These are phyloP conservation scores for Phialophora macrospora DNA, from an alignment of 2,329 filamentous ascomycete genomes.

Conservation along the genomic window DNA sequence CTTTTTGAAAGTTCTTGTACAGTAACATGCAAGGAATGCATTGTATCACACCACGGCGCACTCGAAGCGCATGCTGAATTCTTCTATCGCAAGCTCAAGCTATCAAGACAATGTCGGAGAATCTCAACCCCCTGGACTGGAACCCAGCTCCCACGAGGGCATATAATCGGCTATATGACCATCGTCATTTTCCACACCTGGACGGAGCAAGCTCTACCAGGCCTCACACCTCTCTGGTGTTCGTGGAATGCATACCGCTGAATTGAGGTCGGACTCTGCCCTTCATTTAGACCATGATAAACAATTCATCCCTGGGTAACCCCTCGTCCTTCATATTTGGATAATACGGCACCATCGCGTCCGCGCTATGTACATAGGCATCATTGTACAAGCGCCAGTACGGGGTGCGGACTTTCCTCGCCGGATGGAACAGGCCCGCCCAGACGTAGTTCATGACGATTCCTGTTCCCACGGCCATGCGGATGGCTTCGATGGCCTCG, in stretches of 20 bases:
- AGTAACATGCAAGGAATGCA: no score
- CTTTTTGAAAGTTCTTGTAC: no score
- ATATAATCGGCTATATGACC: not conserved
- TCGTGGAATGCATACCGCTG: no score
- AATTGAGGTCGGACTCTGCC: not conserved
- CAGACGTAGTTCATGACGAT: conserved; percentile 97
- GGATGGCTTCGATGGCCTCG: conserved; percentile 94
- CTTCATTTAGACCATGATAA: conserved; percentile 66
- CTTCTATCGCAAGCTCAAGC: not conserved
- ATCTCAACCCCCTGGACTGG: not conserved
- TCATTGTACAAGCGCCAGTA: conserved; percentile 99
- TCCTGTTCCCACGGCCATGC: conserved; percentile 89
- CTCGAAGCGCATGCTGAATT: not conserved
- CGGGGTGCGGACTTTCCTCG: conserved; percentile 87
- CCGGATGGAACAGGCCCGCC: conserved; percentile 96
- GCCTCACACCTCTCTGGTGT: no score
- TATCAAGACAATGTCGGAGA: conserved; percentile 7
- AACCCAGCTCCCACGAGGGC: not conserved
- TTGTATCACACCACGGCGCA: no score
- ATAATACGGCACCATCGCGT: conserved; percentile 96
- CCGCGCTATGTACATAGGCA: conserved; percentile 89
- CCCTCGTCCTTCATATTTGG: conserved; percentile 82
- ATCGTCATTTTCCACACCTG: no score
- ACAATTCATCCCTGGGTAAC: conserved; percentile 77
- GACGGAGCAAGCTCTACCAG: no score